These are phyloP conservation scores for Eremomyces bilateralis DNA, from an alignment of 495 filamentous ascomycete genomes.

Conservation along the genomic window DNA sequence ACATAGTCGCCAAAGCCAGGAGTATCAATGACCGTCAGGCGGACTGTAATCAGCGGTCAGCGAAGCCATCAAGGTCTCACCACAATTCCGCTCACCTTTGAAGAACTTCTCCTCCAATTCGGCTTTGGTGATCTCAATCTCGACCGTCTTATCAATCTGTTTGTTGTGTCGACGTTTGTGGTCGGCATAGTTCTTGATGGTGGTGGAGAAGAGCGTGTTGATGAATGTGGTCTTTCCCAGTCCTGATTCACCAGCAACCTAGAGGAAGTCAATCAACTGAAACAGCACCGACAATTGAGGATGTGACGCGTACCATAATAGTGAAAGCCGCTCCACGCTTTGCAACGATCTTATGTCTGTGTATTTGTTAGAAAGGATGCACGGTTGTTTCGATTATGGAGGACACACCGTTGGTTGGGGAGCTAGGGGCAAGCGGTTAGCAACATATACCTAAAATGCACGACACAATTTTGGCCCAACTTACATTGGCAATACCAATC, in stretches of 20 bases:
- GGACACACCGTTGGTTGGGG: slow-evolving; percentile 65
- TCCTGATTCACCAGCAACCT: slow-evolving; percentile 97
- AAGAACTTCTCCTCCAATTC: slow-evolving; percentile 99
- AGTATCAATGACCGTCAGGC: slow-evolving; percentile 94
- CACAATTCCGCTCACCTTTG: slow-evolving; percentile 48
- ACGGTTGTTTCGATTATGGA: background rate
- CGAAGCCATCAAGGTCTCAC: no score
- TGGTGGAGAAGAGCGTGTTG: slow-evolving; percentile 98
- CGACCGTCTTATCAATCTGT: slow-evolving; percentile 97
- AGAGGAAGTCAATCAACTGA: slow-evolving; percentile 1
- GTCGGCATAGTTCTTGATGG: slow-evolving; percentile 99
- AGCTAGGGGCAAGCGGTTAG: slow-evolving; percentile 26
- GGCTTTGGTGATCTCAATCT: slow-evolving; percentile 99
- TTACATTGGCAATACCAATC: slow-evolving; percentile 97
- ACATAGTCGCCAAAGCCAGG: slow-evolving; percentile 98
- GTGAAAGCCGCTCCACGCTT: slow-evolving; percentile 98
- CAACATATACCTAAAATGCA: slow-evolving; percentile 1
- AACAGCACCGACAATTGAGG: slow-evolving; percentile 7
- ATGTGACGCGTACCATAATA: slow-evolving; percentile 56
- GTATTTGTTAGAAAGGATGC: slow-evolving; percentile 10
- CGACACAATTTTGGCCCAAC: slow-evolving; percentile 13
- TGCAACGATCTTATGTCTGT: slow-evolving; percentile 94
- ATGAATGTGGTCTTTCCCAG: slow-evolving; percentile 99
- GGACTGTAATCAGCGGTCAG: slow-evolving; percentile 45
- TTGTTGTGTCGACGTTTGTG: slow-evolving; percentile 96